A percentile compares a stretch with the other conserved stretches of the same genome.
phyloP scores from a whole-genome alignment of 1,284 basidiomycete genomes.

The Naganishia liquefaciens region DNA sequence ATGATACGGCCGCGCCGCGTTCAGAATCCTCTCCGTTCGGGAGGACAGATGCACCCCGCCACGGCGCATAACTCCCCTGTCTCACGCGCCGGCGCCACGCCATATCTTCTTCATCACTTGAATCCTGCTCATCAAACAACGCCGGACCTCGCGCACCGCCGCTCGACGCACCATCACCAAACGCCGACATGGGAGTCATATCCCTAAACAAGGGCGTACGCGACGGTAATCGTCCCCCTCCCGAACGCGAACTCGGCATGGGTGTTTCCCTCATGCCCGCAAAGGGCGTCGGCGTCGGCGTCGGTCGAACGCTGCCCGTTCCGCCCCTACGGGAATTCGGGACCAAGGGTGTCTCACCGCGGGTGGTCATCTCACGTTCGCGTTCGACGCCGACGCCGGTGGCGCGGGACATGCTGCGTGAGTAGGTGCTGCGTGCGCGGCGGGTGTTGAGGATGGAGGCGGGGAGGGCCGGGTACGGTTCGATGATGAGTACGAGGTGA shows the following conservation, averaged over 20 bases:
- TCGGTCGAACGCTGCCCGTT: constrained; percentile 20
- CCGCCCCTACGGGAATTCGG: constrained; percentile 34
- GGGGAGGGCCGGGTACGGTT: constrained; percentile 33
- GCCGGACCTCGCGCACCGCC: not conserved
- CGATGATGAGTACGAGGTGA: constrained; percentile 34
- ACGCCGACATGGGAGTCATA: constrained; percentile 31
- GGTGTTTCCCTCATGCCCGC: constrained; percentile 7
- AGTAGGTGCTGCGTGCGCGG: constrained; percentile 30
- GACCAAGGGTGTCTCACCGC: constrained; percentile 26
- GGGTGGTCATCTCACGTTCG: not conserved
- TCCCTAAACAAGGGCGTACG: constrained; percentile 33
- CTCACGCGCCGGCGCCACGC: constrained; percentile 28
- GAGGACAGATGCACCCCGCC: constrained; percentile 18
- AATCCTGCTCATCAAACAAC: constrained; percentile 25
- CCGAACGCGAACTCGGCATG: constrained; percentile 15
- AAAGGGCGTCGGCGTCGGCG: constrained; percentile 5
- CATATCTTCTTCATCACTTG: constrained; percentile 30
- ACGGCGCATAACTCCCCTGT: constrained; percentile 29
- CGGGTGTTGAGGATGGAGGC: constrained; percentile 1
- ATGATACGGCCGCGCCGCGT: not conserved
- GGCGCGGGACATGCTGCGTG: constrained; percentile 33
- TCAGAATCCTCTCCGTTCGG: constrained; percentile 1
- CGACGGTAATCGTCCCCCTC: constrained; percentile 1
- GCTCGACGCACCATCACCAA: not conserved
- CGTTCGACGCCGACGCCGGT: no score